These are phyloP conservation scores for Mallotus japonicus DNA, from an alignment of 441 rosid species.

Conservation along the genomic window DNA sequence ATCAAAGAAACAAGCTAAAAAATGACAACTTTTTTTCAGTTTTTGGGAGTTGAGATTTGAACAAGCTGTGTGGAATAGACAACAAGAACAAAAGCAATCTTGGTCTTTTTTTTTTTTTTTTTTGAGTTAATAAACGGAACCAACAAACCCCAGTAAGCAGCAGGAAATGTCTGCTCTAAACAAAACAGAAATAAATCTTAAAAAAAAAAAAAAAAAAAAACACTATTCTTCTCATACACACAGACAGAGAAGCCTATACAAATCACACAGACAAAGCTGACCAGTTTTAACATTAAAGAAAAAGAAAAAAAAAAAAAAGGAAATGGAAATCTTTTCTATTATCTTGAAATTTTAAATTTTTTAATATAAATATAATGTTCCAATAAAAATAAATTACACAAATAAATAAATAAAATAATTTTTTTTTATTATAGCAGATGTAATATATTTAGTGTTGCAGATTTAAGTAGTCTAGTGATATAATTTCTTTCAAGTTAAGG, in stretches of 20 bases:
- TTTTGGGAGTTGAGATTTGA: background rate
- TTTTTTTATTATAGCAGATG: no score
- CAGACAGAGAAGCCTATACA: conserved; percentile 16
- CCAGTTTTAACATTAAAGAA: conserved; percentile 4
- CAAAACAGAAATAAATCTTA: conserved; percentile 21
- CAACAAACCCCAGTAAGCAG: conserved; percentile 34
- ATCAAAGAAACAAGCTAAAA: conserved; percentile 38
- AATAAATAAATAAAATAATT: background rate
- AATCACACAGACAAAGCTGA: conserved; percentile 20
- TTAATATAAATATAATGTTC: conserved; percentile 2
- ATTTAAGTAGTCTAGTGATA: no score
- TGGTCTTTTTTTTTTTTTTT: background rate
- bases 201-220: background rate
- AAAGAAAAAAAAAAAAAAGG: conserved; percentile 2
- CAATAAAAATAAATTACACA: background rate
- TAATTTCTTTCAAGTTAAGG: background rate
- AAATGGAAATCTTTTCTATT: background rate
- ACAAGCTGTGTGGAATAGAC: background rate
- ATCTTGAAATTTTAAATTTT: background rate
- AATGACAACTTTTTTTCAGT: background rate
- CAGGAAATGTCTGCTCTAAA: conserved; percentile 30
- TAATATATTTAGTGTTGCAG: no score
- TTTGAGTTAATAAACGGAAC: background rate
- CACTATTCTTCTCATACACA: background rate
- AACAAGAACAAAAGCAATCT: conserved; percentile 9